phyloP scores from a whole-genome alignment of 768 basidiomycete species.

The Symmetrospora coprosmae region DNA sequence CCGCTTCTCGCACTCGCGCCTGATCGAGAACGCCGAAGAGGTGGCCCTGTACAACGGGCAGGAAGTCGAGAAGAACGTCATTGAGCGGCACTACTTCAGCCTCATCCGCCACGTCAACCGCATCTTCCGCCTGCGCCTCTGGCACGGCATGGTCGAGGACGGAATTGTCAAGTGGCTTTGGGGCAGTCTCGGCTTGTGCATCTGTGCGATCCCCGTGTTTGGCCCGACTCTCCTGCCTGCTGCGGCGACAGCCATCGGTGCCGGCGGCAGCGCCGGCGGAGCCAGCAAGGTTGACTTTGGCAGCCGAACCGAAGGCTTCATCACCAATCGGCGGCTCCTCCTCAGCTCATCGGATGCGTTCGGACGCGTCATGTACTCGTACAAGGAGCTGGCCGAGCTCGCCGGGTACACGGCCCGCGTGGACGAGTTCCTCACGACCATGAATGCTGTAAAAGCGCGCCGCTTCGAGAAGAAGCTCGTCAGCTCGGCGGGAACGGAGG shows the following conservation, averaged over 20 bases:
- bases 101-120: constrained; percentile 72
- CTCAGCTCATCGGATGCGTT: constrained; percentile 56
- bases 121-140: constrained; percentile 65
- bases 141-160: constrained; percentile 83
- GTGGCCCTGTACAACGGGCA: constrained; percentile 78
- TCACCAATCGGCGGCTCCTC: constrained; percentile 55
- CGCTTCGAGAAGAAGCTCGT: constrained; percentile 80
- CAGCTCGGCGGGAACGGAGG: constrained; percentile 45
- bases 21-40: constrained; percentile 78
- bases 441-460: constrained; percentile 68
- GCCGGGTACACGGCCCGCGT: constrained; percentile 92
- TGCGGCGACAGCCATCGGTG: no score
- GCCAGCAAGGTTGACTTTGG: constrained; percentile 54
- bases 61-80: constrained; percentile 72
- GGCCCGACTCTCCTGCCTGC: constrained; percentile 71
- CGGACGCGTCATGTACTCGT: constrained; percentile 90
- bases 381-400: constrained; percentile 78
- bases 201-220: constrained; percentile 90
- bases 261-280: no score
- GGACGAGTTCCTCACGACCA: constrained; percentile 71
- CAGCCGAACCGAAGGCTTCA: constrained; percentile 82
- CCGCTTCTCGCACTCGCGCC: constrained; percentile 78
- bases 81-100: constrained; percentile 74
- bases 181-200: constrained; percentile 81
- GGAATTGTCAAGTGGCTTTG: constrained; percentile 87